Conservation (phyloP, 306 rosid genomes). For the Corylus avellana region DNA sequence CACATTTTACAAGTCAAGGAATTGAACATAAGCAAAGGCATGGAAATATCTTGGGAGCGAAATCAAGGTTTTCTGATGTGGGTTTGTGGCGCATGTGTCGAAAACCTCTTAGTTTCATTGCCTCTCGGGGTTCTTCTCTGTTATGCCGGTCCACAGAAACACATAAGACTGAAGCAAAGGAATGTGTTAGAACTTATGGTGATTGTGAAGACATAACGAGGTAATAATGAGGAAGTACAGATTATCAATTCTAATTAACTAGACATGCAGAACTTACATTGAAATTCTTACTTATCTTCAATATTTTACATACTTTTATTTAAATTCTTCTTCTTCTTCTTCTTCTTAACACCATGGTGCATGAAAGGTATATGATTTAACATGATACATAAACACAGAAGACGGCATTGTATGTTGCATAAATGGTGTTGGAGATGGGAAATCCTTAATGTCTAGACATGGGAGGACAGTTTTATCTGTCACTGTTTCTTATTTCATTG, state of each 20-base stretch:
- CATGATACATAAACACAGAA: background rate
- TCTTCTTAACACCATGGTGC: background rate
- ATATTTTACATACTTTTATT: background rate
- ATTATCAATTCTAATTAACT: background rate
- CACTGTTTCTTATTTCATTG: background rate
- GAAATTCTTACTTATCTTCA: background rate
- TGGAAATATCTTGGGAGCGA: conserved; percentile 33
- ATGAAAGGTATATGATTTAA: background rate
- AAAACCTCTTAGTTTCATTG: conserved; percentile 47
- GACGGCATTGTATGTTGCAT: background rate
- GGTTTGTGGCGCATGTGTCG: conserved; percentile 34
- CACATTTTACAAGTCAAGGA: conserved; percentile 42
- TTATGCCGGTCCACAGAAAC: conserved; percentile 57
- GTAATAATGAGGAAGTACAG: conserved; percentile 34
- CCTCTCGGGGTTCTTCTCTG: conserved; percentile 46
- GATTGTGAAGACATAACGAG: conserved; percentile 53
- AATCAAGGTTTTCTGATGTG: conserved; percentile 39
- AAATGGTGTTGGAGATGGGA: background rate
- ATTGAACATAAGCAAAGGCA: conserved; percentile 42
- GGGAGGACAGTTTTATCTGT: background rate
- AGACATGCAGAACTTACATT: background rate
- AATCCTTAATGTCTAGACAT: background rate
- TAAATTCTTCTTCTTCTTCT: background rate
- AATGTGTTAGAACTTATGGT: conserved; percentile 50
- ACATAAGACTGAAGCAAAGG: conserved; percentile 60